Percentiles rank a stretch among this genome's conserved stretches.
phyloP scores from a whole-genome alignment of 2,329 filamentous ascomycete species.

The Cercospora sp. region DNA sequence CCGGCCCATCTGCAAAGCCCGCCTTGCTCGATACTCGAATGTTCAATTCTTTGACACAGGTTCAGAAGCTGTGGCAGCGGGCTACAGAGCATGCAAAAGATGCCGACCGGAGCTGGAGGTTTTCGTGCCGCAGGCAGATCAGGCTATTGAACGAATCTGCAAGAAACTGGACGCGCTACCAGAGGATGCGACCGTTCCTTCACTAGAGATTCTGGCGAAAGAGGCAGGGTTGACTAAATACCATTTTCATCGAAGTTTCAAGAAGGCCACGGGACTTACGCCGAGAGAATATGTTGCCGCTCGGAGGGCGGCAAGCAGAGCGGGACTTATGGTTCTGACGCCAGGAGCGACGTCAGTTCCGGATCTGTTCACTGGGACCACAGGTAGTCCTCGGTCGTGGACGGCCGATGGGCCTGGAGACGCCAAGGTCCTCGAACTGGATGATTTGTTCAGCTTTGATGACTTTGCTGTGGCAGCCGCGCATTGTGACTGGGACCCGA shows the following conservation, averaged over 20 bases:
- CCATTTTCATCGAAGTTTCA: slow-evolving; percentile 62
- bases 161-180: slow-evolving; percentile 16
- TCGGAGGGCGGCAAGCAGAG: too few relatives aligned
- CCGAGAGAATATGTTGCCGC: slow-evolving; percentile 46
- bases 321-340: too few relatives aligned
- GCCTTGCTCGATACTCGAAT: slow-evolving; percentile 58
- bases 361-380: too few relatives aligned
- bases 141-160: slow-evolving; percentile 16
- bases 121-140: slow-evolving; percentile 14
- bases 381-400: too few relatives aligned
- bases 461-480: too few relatives aligned
- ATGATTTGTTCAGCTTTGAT: too few relatives aligned
- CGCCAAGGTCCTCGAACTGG: too few relatives aligned
- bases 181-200: slow-evolving; percentile 9
- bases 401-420: too few relatives aligned
- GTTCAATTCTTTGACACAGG: slow-evolving; percentile 56
- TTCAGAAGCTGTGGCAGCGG: slow-evolving; percentile 49
- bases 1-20: slow-evolving; percentile 61
- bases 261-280: slow-evolving; percentile 55
- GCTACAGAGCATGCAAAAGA: slow-evolving; percentile 60
- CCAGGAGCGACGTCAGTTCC: too few relatives aligned
- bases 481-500: too few relatives aligned
- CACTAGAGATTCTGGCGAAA: slow-evolving; percentile 51
- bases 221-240: slow-evolving; percentile 57
- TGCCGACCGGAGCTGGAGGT: slow-evolving; percentile 52